Evolutionary conservation across 169 alveolate species (phyloP).

Genomic region (Cyclospora cayetanensis): DNA sequence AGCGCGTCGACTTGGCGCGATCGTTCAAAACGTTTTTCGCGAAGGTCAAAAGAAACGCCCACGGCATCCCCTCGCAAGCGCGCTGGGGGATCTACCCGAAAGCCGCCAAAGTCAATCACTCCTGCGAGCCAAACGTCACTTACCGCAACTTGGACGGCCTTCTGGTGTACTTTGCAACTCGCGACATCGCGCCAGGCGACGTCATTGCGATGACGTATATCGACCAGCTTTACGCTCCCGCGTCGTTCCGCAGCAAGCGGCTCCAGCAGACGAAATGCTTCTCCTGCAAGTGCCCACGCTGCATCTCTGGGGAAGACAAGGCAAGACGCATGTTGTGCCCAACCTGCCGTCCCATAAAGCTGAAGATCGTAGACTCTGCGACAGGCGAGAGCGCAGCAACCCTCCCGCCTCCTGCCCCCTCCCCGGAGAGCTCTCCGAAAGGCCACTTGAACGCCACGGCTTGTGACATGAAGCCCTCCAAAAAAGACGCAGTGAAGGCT

Average conservation of each 20-base stretch:
- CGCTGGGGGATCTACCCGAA: conserved; percentile 68
- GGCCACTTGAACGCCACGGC: no score
- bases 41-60: conserved; percentile 65
- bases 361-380: conserved; percentile 36
- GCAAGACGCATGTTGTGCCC: conserved; percentile 66
- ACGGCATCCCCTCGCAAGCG: conserved; percentile 29
- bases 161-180: conserved; percentile 59
- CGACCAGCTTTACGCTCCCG: conserved; percentile 66
- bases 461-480: no score
- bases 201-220: conserved; percentile 51
- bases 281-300: conserved; percentile 68
- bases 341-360: conserved; percentile 66
- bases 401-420: not conserved
- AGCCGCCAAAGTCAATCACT: conserved; percentile 64
- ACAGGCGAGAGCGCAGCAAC: no score
- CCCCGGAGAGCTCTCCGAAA: no score
- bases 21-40: conserved; percentile 53
- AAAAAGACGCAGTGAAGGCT: no score
- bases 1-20: conserved; percentile 17
- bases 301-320: conserved; percentile 1
- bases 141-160: conserved; percentile 70
- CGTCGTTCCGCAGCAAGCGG: conserved; percentile 69
- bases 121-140: conserved; percentile 69
- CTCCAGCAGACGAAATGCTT: conserved; percentile 59
- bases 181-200: conserved; percentile 43